These are phyloP conservation scores for Kodamaea ohmeri DNA, from an alignment of 1,139 yeast genomes.

Conservation along the genomic window DNA sequence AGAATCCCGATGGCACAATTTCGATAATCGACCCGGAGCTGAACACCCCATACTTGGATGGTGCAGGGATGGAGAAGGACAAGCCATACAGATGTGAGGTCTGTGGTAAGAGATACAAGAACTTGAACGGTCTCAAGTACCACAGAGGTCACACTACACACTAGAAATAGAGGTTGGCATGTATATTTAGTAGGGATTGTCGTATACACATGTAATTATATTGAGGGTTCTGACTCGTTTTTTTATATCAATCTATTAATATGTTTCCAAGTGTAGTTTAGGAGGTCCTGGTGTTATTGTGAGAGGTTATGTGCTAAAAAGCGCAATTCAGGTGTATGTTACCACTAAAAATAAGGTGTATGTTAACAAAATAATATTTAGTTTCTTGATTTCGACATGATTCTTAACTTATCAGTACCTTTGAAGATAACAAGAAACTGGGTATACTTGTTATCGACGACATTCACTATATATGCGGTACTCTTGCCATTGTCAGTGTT, in stretches of 20 bases:
- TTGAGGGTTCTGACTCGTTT: slow-evolving; percentile 8
- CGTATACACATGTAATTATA: slow-evolving; percentile 6
- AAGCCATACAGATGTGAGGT: slow-evolving; percentile 98
- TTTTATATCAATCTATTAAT: slow-evolving; percentile 6
- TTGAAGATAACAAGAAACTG: slow-evolving; percentile 13
- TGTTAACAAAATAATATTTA: neutral
- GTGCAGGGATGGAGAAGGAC: slow-evolving; percentile 91
- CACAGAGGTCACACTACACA: slow-evolving; percentile 98
- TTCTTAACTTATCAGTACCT: slow-evolving; percentile 8
- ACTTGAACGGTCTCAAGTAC: slow-evolving; percentile 91
- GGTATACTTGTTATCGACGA: slow-evolving; percentile 12
- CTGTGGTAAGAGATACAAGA: slow-evolving; percentile 95
- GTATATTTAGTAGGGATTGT: slow-evolving; percentile 1
- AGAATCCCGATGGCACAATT: slow-evolving; percentile 90
- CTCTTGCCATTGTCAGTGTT: slow-evolving; percentile 39
- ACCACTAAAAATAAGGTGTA: neutral
- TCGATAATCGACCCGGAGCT: slow-evolving; percentile 92
- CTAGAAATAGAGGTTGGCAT: slow-evolving; percentile 28
- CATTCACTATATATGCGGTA: slow-evolving; percentile 18
- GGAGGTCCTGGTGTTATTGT: too few relatives aligned
- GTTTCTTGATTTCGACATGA: neutral
- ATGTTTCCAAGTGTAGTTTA: neutral
- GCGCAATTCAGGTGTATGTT: too few relatives aligned
- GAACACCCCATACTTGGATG: slow-evolving; percentile 88
- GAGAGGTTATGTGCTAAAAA: too few relatives aligned